A percentile compares a stretch with the other conserved stretches of the same genome.
Conservation (phyloP, 108 stramenopile species). For the Skeletonema costatum region DNA sequence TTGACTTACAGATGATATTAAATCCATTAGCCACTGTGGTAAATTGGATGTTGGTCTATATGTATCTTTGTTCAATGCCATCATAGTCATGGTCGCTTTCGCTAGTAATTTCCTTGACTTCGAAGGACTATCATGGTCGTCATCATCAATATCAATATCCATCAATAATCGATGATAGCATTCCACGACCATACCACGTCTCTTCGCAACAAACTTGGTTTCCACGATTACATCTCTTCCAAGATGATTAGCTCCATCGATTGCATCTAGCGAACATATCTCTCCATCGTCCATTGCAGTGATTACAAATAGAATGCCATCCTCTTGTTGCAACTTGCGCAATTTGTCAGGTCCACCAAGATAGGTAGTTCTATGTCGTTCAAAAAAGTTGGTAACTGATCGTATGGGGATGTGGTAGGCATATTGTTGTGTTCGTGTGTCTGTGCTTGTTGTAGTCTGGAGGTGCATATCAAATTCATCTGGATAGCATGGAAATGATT, state of each 20-base stretch:
- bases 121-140: not conserved
- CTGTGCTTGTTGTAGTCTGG: not conserved
- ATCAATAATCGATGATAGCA: slow-evolving; percentile 52
- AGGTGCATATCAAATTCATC: slow-evolving; percentile 70
- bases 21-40: slow-evolving; percentile 53
- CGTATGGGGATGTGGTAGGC: slow-evolving; percentile 53
- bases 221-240: slow-evolving; percentile 44
- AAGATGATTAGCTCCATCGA: not conserved
- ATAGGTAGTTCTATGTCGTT: slow-evolving; percentile 58
- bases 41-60: slow-evolving; percentile 55
- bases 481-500: slow-evolving; percentile 44
- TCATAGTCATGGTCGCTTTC: slow-evolving; percentile 56
- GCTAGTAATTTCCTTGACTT: slow-evolving; percentile 32
- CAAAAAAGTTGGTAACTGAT: slow-evolving; percentile 70
- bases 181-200: slow-evolving; percentile 65
- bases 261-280: slow-evolving; percentile 12
- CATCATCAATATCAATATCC: slow-evolving; percentile 6
- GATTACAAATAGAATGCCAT: slow-evolving; percentile 62
- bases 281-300: slow-evolving; percentile 51
- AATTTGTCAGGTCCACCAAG: slow-evolving; percentile 72
- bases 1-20: not conserved
- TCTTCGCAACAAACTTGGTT: slow-evolving; percentile 45
- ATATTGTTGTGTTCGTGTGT: not conserved
- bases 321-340: slow-evolving; percentile 52
- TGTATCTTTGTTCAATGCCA: slow-evolving; percentile 55